Percentiles rank a stretch among this genome's conserved stretches.
Conservation (phyloP, 768 basidiomycete species). For the Auriscalpium vulgare region DNA sequence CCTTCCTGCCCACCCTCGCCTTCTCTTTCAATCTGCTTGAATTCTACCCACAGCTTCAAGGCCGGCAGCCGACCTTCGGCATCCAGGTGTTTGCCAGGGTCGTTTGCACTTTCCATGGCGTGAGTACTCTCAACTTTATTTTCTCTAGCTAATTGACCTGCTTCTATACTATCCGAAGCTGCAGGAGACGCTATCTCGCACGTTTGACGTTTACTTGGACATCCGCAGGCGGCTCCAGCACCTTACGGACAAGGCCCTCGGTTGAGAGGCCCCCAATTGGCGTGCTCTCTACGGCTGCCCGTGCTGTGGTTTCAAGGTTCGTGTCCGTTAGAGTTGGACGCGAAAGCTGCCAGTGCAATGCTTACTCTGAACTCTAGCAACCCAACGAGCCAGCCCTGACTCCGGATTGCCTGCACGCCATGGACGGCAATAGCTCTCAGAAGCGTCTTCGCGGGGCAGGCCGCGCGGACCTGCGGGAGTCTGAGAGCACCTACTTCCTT, state of each 20-base stretch:
- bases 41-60: neutral
- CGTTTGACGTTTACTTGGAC: neutral
- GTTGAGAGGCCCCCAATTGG: neutral
- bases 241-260: neutral
- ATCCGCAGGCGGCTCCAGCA: neutral
- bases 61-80: neutral
- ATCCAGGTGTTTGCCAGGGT: neutral
- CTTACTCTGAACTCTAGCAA: neutral
- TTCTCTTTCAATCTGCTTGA: neutral
- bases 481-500: neutral
- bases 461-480: neutral
- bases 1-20: neutral
- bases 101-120: neutral
- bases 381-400: neutral
- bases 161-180: neutral
- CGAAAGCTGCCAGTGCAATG: too few species aligned
- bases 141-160: neutral
- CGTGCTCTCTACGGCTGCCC: neutral
- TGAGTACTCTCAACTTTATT: neutral
- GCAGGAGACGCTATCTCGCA: neutral
- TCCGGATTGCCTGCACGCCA: neutral
- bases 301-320: neutral
- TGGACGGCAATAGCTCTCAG: neutral
- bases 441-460: neutral
- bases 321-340: too few species aligned